phyloP scores from a whole-genome alignment of 2,329 filamentous ascomycete species.

The Metarhizium humberi region DNA sequence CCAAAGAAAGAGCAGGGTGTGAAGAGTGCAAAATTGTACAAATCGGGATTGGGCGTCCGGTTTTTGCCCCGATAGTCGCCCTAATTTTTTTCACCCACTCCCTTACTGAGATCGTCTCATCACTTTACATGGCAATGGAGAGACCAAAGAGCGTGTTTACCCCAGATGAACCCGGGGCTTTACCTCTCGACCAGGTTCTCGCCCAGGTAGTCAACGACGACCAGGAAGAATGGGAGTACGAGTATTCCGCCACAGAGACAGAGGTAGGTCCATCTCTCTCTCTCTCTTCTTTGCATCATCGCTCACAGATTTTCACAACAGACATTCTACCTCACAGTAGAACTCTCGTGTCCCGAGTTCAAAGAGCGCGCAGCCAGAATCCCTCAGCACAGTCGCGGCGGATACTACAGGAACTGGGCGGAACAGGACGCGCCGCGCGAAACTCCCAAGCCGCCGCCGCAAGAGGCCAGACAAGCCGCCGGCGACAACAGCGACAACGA shows the following conservation, averaged over 20 bases:
- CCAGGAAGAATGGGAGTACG: constrained; percentile 58
- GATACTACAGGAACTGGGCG: constrained; percentile 36
- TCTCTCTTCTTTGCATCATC: not conserved
- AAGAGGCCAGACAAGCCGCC: not conserved
- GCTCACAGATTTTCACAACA: constrained; percentile 17
- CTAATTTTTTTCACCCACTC: too few species aligned
- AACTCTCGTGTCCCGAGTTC: constrained; percentile 53
- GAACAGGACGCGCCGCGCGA: constrained; percentile 14
- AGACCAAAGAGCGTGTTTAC: not conserved
- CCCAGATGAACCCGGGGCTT: constrained; percentile 15
- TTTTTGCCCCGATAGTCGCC: too few species aligned
- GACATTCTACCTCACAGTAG: constrained; percentile 56
- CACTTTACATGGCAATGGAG: not conserved
- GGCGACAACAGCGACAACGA: constrained; percentile 9
- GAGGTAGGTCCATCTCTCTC: constrained; percentile 34
- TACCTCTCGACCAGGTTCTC: constrained; percentile 18
- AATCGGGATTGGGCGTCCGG: too few species aligned
- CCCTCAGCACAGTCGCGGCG: constrained; percentile 30
- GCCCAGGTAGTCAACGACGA: constrained; percentile 24
- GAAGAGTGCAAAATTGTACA: too few species aligned
- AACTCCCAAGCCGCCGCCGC: not conserved
- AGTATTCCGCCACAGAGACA: constrained; percentile 54
- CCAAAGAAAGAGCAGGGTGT: too few species aligned
- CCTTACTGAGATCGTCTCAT: not conserved
- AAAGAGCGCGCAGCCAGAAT: constrained; percentile 33